Evolutionary conservation across 495 filamentous ascomycete species (phyloP).

Genomic region (Emericellopsis terricola): DNA sequence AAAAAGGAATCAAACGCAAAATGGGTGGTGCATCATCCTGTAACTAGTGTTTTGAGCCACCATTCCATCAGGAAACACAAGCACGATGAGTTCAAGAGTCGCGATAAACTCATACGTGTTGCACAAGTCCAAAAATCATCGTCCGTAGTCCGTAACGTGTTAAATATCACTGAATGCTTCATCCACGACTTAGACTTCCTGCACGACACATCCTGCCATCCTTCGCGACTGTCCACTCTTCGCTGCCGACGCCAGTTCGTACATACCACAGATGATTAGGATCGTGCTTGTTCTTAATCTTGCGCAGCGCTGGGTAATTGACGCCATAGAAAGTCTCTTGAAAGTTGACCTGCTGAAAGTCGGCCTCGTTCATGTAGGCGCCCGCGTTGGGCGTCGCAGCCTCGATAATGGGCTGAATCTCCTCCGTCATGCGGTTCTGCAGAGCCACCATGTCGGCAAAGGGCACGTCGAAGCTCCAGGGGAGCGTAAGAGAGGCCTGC

Average conservation of each 20-base stretch:
- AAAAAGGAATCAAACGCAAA: no score
- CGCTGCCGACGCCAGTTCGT: slow-evolving; percentile 1
- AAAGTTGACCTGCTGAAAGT: slow-evolving; percentile 19
- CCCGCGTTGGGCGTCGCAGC: slow-evolving; percentile 14
- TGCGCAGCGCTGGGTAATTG: slow-evolving; percentile 19
- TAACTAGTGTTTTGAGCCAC: no score
- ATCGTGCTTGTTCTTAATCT: slow-evolving; percentile 33
- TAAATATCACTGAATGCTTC: no score
- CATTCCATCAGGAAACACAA: no score
- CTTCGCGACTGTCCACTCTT: slow-evolving; percentile 3
- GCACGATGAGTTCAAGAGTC: no score
- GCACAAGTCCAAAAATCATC: no score
- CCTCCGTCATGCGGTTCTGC: slow-evolving; percentile 29
- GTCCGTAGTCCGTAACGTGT: no score
- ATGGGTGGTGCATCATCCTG: no score
- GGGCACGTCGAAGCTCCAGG: slow-evolving; percentile 7
- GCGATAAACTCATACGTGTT: no score
- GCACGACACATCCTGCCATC: slow-evolving; percentile 4
- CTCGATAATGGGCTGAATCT: slow-evolving; percentile 24
- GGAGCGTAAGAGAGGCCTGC: slow-evolving; percentile 1
- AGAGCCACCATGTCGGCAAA: slow-evolving; percentile 17
- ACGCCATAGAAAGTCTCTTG: slow-evolving; percentile 19
- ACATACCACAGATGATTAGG: slow-evolving; percentile 23
- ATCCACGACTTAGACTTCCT: no score
- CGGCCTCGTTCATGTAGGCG: slow-evolving; percentile 28